Evolutionary conservation across 1,139 yeast genomes (phyloP).

Genomic region (Taphrina confusa): DNA sequence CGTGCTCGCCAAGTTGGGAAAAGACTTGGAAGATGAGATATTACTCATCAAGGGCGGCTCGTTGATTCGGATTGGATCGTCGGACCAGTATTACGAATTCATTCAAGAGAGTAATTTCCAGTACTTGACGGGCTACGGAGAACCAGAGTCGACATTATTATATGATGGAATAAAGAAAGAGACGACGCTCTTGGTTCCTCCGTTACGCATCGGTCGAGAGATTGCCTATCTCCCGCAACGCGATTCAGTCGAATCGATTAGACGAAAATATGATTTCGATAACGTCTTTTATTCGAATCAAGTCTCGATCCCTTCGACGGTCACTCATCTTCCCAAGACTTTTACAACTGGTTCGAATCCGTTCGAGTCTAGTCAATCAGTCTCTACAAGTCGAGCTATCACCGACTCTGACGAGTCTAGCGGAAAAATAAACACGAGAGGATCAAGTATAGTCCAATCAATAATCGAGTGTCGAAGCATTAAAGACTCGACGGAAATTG

Average conservation of each 20-base stretch:
- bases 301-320: constrained; percentile 24
- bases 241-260: constrained; percentile 64
- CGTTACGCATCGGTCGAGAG: constrained; percentile 58
- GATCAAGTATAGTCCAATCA: too few species aligned
- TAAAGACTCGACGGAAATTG: constrained; percentile 80
- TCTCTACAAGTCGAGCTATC: constrained; percentile 65
- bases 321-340: neutral
- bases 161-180: constrained; percentile 59
- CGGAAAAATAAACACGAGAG: too few species aligned
- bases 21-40: constrained; percentile 39
- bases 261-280: constrained; percentile 71
- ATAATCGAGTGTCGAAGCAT: constrained; percentile 56
- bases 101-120: constrained; percentile 90
- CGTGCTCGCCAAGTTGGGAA: constrained; percentile 50
- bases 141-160: constrained; percentile 72
- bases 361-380: constrained; percentile 48
- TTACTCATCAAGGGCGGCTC: constrained; percentile 36
- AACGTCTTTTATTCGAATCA: constrained; percentile 60
- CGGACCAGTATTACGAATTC: constrained; percentile 71
- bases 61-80: constrained; percentile 42
- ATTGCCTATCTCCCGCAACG: constrained; percentile 98
- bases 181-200: constrained; percentile 73
- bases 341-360: constrained; percentile 12
- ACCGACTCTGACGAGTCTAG: too few species aligned
- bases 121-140: constrained; percentile 80